Evolutionary conservation across 495 filamentous ascomycete species (phyloP).

Genomic region (Trichoderma erinaceum): DNA sequence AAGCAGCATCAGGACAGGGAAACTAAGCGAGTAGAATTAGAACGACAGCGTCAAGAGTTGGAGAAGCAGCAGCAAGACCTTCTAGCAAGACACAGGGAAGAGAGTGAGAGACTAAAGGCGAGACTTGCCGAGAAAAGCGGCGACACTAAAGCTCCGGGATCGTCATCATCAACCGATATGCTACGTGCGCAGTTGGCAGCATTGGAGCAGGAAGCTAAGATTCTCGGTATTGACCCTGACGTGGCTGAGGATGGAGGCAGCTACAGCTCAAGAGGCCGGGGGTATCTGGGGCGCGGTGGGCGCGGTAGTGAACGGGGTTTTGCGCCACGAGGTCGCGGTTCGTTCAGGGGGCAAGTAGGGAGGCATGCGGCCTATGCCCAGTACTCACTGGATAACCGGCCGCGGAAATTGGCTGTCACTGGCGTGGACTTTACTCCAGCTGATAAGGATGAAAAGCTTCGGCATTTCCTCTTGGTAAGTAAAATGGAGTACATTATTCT

Average conservation of each 20-base stretch:
- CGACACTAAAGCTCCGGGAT: slow-evolving; percentile 23
- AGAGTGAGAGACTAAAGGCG: slow-evolving; percentile 59
- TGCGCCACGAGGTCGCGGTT: slow-evolving; percentile 45
- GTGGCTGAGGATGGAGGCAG: slow-evolving; percentile 37
- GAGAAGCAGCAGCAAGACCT: slow-evolving; percentile 73
- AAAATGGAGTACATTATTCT: background rate
- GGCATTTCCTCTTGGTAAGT: slow-evolving; percentile 81
- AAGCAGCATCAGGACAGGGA: slow-evolving; percentile 69
- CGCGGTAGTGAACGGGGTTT: slow-evolving; percentile 44
- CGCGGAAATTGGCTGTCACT: slow-evolving; percentile 66
- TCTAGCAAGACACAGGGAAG: slow-evolving; percentile 66
- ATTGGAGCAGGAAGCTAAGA: slow-evolving; percentile 78
- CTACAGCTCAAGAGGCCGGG: slow-evolving; percentile 30
- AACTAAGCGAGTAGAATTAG: slow-evolving; percentile 66
- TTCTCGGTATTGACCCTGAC: slow-evolving; percentile 64
- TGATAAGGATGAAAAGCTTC: slow-evolving; percentile 74
- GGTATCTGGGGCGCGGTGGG: slow-evolving; percentile 20
- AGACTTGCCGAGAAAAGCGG: slow-evolving; percentile 48
- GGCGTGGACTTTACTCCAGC: slow-evolving; percentile 59
- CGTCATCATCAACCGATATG: slow-evolving; percentile 41
- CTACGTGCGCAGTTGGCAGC: slow-evolving; percentile 74
- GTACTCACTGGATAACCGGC: slow-evolving; percentile 80
- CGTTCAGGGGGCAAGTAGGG: slow-evolving; percentile 54
- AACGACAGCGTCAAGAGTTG: slow-evolving; percentile 63
- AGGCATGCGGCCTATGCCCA: slow-evolving; percentile 52